Evolutionary conservation across 2,329 filamentous ascomycete genomes (phyloP), one percentile per base, ranked within the genome.

Genomic region (Xylariaceae sp.): DNA sequence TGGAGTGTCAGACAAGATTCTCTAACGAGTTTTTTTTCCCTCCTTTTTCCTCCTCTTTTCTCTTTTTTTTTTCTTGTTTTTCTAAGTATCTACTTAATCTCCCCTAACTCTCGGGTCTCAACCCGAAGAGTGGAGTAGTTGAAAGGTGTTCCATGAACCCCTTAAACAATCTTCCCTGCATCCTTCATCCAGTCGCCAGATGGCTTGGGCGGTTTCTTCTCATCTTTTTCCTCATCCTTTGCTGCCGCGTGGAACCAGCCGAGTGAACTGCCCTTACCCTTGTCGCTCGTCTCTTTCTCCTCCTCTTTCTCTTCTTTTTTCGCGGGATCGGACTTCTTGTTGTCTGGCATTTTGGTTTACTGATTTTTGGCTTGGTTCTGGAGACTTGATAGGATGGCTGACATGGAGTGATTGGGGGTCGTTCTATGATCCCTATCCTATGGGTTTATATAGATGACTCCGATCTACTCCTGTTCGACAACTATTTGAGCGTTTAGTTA

Each of bases 111-210:
- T 34, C 32, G 29, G 29, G 5, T 34, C 32, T 34, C 26, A 26
- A 8, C 26, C 32, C 32, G 3, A 5, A 3, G 13, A 34, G 32
- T 34, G 10, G 13, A 34, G 32, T 13, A 15, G 9, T 10, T 13
- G 13, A 34, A 10, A 4, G 32, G 32, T 30, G 26, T 26, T 15
- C 13, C 12, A 15, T 15, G 30, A 34, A 21, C 6, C 21, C 22
- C 10, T 46, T n/a, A 55, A 13, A 53, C 49, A 18, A 49, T 29
- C 10, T 45, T 52, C 7, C 53, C 43, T 1, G 2, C 40, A n/a
- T 55, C 53, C 15, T 48, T 26, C n/a, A 52, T 45, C 53, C 49
- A 55, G 29, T 56, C 54, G 1, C 54, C 54, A 1, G 54, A 9
- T 12, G 19, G 32, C 8, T 47, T 49, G 3, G 49, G 46, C 4